Base-by-base conservation (phyloP, 768 basidiomycete genomes). In the Phanerodontia chrysosporium region DNA sequence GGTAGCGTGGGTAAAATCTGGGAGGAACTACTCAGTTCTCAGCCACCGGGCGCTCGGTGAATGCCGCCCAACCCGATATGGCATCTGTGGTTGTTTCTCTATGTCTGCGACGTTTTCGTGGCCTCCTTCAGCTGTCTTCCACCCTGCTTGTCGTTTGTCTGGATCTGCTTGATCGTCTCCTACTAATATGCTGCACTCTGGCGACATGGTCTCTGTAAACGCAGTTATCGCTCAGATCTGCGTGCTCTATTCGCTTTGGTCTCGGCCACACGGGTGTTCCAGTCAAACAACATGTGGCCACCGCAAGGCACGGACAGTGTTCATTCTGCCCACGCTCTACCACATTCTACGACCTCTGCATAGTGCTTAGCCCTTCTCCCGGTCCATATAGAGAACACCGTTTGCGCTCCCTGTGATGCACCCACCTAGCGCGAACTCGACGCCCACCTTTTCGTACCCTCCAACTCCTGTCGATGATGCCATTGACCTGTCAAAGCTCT, bases 1-100 rank as follows among this genome's bases (percentile, higher is more conserved):
- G 54, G 58, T 39, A 60, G 65, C 62, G 63, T 63, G 72, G 70
- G 72, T 73, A 70, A 70, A 66, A 62, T 53, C 64, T 60, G 56
- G 45, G 57, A 54, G 55, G 58, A 60, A 70, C 78, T 79, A 58
- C 69, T 69, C 55, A 79, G 78, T 78, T 78, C 65, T 69, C 73
- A 74, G 72, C 78, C 76, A 76, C 76, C 30, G 21, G 65, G 76
- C 75, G 55, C 74, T 73, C 75, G 71, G 45, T 35, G 32, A 25
- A 49, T 46, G 55, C 51, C 51, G 44, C 7, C 0, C 45, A 49
- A 8, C 59, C 64, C 32, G 32, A 55, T 61, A 46, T 46, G 62
- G 64, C 36, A 30, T 30, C 24, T 49, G 44, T 46, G 30, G 29
- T 49, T 6, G 30, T 51, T 51, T 12, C 36, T 22, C 42, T 45